Conservation (phyloP, 768 basidiomycete genomes). For the Daedalea quercina region DNA sequence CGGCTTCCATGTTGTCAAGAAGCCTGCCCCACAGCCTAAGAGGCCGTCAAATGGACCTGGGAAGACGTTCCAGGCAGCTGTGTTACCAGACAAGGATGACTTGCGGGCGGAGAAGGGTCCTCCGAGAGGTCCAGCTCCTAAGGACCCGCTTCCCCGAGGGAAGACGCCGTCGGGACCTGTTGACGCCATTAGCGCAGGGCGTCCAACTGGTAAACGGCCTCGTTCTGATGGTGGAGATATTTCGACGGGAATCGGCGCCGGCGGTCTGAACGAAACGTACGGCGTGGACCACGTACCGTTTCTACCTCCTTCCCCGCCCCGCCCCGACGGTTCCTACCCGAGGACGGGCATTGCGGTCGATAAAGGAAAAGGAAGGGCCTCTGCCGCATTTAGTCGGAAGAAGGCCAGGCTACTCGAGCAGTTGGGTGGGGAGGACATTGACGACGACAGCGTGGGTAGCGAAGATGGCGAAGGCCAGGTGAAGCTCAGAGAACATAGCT, state of each 20-base stretch:
- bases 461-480: slow-evolving; percentile 18
- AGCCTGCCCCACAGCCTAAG: neutral
- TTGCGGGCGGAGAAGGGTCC: slow-evolving; percentile 13
- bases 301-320: slow-evolving; percentile 68
- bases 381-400: slow-evolving; percentile 35
- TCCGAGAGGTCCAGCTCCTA: neutral
- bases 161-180: neutral
- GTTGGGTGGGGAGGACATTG: slow-evolving; percentile 20
- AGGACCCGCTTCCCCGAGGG: neutral
- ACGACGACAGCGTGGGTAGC: slow-evolving; percentile 18
- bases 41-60: slow-evolving; percentile 5
- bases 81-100: slow-evolving; percentile 19
- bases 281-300: slow-evolving; percentile 27
- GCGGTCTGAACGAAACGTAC: neutral
- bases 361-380: slow-evolving; percentile 35
- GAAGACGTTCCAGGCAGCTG: slow-evolving; percentile 11
- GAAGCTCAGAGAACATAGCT: slow-evolving; percentile 22
- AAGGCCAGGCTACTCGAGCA: slow-evolving; percentile 37
- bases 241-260: neutral
- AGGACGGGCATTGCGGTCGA: slow-evolving; percentile 26
- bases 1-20: slow-evolving; percentile 2
- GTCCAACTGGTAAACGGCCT: slow-evolving; percentile 30
- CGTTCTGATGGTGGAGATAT: slow-evolving; percentile 29
- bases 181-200: neutral
- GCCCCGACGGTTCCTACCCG: slow-evolving; percentile 18